phyloP scores from a whole-genome alignment of 176 grass and related monocot species.

The Triticum monococcum region DNA sequence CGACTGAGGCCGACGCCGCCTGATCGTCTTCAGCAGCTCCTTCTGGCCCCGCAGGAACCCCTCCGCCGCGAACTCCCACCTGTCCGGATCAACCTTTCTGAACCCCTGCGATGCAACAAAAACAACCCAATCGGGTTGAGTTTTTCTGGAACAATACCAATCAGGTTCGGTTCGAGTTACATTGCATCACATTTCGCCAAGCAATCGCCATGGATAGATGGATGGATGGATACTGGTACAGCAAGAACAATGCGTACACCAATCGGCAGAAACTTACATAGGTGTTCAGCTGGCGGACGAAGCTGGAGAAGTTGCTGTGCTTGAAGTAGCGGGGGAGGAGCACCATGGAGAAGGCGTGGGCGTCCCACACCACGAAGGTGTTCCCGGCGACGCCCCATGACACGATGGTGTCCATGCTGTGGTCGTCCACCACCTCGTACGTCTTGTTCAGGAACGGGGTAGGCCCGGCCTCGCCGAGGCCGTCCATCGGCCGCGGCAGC shows the following conservation, averaged over 20 bases:
- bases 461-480: slow-evolving; percentile 66
- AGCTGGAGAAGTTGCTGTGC: slow-evolving; percentile 97
- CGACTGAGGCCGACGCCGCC: slow-evolving; percentile 47
- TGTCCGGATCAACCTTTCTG: slow-evolving; percentile 82
- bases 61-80: slow-evolving; percentile 91
- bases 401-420: slow-evolving; percentile 56
- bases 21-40: slow-evolving; percentile 81
- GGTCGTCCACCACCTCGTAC: slow-evolving; percentile 83
- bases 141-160: not conserved
- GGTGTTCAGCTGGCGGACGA: slow-evolving; percentile 82
- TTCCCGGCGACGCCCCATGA: slow-evolving; percentile 65
- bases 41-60: slow-evolving; percentile 71
- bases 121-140: too few species aligned
- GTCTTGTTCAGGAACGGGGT: slow-evolving; percentile 89
- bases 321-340: slow-evolving; percentile 83
- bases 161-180: not conserved
- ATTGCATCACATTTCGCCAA: not conserved
- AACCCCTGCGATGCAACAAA: slow-evolving; percentile 68
- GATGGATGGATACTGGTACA: not conserved
- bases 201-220: not conserved
- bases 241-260: not conserved
- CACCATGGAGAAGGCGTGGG: slow-evolving; percentile 59
- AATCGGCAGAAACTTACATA: slow-evolving; percentile 20
- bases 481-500: slow-evolving; percentile 73
- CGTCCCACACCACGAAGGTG: slow-evolving; percentile 92